Evolutionary conservation across 169 alveolate species (phyloP).

Genomic region (Perkinsus chesapeaki): DNA sequence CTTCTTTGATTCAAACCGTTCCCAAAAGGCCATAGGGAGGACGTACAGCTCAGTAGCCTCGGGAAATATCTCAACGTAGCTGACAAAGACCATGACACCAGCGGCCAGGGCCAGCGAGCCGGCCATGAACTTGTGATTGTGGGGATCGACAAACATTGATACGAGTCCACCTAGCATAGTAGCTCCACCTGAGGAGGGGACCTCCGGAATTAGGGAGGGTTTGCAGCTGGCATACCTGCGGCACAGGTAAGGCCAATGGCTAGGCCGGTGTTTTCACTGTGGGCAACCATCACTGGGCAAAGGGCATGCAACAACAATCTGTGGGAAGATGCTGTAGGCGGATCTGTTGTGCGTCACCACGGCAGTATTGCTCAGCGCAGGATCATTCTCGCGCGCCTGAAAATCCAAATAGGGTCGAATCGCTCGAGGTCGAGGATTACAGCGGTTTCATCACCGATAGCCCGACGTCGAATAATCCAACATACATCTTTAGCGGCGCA

Average conservation of each 20-base stretch:
- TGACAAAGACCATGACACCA: slow-evolving; percentile 13
- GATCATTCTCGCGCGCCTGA: too few relatives aligned
- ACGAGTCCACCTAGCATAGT: background rate
- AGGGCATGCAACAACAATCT: too few relatives aligned
- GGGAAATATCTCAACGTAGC: slow-evolving; percentile 7
- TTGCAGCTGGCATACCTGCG: background rate
- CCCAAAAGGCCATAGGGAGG: background rate
- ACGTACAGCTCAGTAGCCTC: background rate
- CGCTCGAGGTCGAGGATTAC: too few relatives aligned
- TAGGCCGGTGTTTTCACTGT: background rate
- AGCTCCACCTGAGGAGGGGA: background rate
- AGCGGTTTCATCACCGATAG: too few relatives aligned
- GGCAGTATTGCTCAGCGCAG: too few relatives aligned
- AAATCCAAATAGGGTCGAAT: too few relatives aligned
- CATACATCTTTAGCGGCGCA: too few relatives aligned
- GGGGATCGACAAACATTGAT: background rate
- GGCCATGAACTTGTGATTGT: slow-evolving; percentile 4
- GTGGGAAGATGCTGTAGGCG: too few relatives aligned
- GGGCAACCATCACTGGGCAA: background rate
- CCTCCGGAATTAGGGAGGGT: background rate
- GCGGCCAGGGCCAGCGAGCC: slow-evolving; percentile 1
- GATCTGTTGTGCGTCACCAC: too few relatives aligned
- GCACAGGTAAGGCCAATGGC: background rate
- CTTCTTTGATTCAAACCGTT: too few relatives aligned
- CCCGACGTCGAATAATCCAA: too few relatives aligned